Percentiles rank a stretch among this genome's conserved stretches.
These are phyloP conservation scores for Boletus coccyginus DNA, from an alignment of 768 basidiomycete species.

Conservation along the genomic window DNA sequence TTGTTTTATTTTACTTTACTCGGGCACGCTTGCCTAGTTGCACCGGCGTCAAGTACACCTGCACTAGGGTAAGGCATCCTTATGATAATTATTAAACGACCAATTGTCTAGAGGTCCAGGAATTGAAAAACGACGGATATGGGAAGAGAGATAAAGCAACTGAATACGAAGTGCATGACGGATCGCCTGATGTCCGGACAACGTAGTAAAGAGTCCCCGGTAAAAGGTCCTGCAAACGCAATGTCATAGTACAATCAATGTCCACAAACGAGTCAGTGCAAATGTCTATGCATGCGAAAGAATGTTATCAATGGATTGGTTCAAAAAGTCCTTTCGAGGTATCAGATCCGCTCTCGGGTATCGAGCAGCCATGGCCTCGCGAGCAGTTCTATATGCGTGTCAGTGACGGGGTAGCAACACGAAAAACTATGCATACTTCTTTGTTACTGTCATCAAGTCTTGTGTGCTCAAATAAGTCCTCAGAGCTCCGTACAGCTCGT, in stretches of 20 bases:
- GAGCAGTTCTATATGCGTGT: constrained; percentile 44
- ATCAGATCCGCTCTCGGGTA: constrained; percentile 69
- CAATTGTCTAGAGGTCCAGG: not conserved
- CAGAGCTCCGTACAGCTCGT: constrained; percentile 55
- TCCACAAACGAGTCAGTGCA: constrained; percentile 4
- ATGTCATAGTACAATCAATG: not conserved
- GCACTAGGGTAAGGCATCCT: constrained; percentile 4
- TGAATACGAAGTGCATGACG: constrained; percentile 3
- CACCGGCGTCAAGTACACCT: not conserved
- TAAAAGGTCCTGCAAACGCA: constrained; percentile 6
- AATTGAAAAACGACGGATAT: constrained; percentile 1
- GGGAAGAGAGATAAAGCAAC: not conserved
- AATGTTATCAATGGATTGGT: constrained; percentile 64
- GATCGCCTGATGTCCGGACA: constrained; percentile 2
- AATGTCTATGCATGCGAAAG: constrained; percentile 48
- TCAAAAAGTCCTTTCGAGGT: constrained; percentile 58
- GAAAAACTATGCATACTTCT: constrained; percentile 44
- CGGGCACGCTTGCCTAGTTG: not conserved
- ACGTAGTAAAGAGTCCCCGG: constrained; percentile 8
- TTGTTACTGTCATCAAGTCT: constrained; percentile 71
- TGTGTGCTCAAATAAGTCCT: constrained; percentile 59
- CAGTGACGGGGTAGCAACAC: not conserved
- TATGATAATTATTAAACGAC: constrained; percentile 5
- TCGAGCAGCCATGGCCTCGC: constrained; percentile 57
- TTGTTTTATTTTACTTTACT: constrained; percentile 2